Evolutionary conservation across 176 grass and related monocot genomes (phyloP).

Genomic region (sorghum (Sorghum bicolor)): DNA sequence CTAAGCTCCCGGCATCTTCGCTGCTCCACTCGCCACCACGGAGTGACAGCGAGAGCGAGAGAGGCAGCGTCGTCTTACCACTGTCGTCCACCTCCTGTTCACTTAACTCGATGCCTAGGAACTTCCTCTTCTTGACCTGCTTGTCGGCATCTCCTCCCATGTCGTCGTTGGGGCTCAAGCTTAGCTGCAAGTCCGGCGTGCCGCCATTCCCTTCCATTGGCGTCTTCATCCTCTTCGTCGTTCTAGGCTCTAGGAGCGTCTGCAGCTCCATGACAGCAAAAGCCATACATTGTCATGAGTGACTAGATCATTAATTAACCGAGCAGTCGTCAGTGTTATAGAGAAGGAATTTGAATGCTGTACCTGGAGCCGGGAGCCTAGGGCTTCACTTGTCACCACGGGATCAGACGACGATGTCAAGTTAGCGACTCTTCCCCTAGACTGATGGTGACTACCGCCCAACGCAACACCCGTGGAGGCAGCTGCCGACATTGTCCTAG

Average conservation of each 20-base stretch:
- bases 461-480: not conserved
- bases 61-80: conserved; percentile 20
- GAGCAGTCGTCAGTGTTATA: not conserved
- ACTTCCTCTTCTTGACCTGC: conserved; percentile 31
- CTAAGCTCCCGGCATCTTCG: conserved; percentile 30
- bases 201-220: conserved; percentile 28
- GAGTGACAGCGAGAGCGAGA: conserved; percentile 60
- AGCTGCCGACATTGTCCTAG: conserved; percentile 23
- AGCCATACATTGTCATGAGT: not conserved
- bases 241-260: not conserved
- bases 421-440: conserved; percentile 17
- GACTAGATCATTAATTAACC: not conserved
- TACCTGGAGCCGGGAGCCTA: conserved; percentile 40
- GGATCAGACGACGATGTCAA: conserved; percentile 37
- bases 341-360: not conserved
- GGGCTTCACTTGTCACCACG: conserved; percentile 14
- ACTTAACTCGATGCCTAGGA: not conserved
- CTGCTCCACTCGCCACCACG: not conserved
- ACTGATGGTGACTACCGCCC: not conserved
- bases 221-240: conserved; percentile 44
- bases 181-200: conserved; percentile 65
- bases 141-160: not conserved
- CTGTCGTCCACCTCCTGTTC: conserved; percentile 55
- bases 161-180: conserved; percentile 60
- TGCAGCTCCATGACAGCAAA: conserved; percentile 6